A percentile compares a stretch with the other conserved stretches of the same genome.
Conservation (phyloP, 306 rosid genomes). For the Sindora glabra region DNA sequence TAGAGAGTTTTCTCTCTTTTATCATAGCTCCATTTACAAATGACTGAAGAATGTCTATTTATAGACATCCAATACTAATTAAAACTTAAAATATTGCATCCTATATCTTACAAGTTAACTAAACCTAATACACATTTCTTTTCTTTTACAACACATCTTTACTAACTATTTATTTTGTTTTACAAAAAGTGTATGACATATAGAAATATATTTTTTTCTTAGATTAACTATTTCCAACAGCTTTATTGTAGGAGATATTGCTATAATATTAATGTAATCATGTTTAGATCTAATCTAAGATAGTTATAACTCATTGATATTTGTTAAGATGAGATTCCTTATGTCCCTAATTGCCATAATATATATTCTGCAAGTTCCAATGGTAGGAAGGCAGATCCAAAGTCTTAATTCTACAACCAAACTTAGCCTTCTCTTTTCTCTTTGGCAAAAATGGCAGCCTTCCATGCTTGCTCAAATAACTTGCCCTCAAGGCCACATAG, state of each 20-base stretch:
- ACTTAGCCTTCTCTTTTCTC: background rate
- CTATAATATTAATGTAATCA: background rate
- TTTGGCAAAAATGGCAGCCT: background rate
- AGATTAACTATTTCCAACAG: too few relatives aligned
- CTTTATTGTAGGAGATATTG: background rate
- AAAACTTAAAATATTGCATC: too few relatives aligned
- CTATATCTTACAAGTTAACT: too few relatives aligned
- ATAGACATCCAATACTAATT: too few relatives aligned
- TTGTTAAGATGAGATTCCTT: background rate
- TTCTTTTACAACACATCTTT: too few relatives aligned
- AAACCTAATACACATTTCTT: too few relatives aligned
- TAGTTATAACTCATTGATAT: background rate
- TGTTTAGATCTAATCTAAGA: background rate
- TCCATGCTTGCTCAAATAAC: slow-evolving; percentile 1
- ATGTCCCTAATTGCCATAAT: background rate
- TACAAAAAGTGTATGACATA: too few relatives aligned
- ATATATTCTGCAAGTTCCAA: background rate
- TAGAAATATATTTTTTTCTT: too few relatives aligned
- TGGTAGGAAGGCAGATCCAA: background rate
- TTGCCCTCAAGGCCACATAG: background rate
- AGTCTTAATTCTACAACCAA: background rate
- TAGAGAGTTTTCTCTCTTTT: too few relatives aligned
- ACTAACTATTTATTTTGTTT: too few relatives aligned
- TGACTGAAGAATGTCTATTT: too few relatives aligned
- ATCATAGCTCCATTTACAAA: too few relatives aligned